Evolutionary conservation across 495 filamentous ascomycete genomes (phyloP).

Genomic region (Penicillium chermesinum): DNA sequence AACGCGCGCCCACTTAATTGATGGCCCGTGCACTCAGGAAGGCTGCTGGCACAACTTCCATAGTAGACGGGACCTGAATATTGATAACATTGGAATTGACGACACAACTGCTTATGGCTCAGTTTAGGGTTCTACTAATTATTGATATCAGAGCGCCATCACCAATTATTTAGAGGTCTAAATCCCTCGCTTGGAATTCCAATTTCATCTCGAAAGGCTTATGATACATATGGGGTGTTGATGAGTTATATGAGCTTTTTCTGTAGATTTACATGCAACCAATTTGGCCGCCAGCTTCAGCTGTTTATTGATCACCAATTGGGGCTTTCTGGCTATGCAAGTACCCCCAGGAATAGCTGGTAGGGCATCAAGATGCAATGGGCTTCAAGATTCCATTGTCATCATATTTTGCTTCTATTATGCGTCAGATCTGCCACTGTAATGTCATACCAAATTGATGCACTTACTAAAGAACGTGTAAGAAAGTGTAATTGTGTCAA

Average conservation of each 20-base stretch:
- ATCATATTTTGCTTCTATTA: conserved; percentile 79
- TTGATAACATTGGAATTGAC: too few species aligned
- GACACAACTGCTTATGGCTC: too few species aligned
- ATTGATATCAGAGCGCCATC: too few species aligned
- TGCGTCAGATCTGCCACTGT: conserved; percentile 17
- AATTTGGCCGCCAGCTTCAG: too few species aligned
- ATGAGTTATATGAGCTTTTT: neutral
- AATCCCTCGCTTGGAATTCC: neutral
- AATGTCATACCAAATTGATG: neutral
- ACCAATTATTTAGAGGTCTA: too few species aligned
- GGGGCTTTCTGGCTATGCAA: neutral
- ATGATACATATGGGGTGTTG: neutral
- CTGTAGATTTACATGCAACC: neutral
- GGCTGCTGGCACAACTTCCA: too few species aligned
- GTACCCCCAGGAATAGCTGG: too few species aligned
- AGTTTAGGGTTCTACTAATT: too few species aligned
- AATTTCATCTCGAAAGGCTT: neutral
- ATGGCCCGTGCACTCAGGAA: conserved; percentile 36
- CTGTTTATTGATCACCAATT: too few species aligned
- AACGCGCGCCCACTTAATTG: conserved; percentile 38
- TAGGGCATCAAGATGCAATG: conserved; percentile 22
- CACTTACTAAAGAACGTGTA: conserved; percentile 98
- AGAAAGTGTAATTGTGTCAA: conserved; percentile 89
- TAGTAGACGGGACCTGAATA: too few species aligned
- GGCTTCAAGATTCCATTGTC: conserved; percentile 63